phyloP scores from a whole-genome alignment of 768 basidiomycete genomes.

The Obba rivulosa region DNA sequence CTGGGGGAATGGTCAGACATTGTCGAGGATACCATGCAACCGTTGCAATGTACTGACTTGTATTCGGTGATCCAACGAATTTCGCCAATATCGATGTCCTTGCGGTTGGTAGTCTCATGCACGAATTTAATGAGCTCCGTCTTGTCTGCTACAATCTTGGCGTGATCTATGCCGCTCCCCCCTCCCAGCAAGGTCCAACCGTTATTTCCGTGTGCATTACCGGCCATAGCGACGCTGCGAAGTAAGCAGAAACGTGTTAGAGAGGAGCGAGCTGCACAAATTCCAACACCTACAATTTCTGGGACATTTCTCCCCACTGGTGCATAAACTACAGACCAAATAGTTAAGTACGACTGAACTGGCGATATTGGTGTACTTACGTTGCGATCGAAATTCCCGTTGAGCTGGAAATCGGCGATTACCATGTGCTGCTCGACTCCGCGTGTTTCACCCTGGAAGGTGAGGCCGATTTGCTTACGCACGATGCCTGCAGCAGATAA shows the following conservation, averaged over 20 bases:
- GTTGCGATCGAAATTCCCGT: not conserved
- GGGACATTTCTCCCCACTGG: no score
- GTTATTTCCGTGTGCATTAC: no score
- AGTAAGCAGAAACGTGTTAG: no score
- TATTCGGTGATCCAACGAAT: not conserved
- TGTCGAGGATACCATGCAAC: not conserved
- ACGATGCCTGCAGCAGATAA: not conserved
- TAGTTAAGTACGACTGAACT: no score
- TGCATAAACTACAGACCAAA: no score
- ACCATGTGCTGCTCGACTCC: not conserved
- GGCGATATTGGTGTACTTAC: not conserved
- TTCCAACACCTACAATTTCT: no score
- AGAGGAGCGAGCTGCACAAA: no score
- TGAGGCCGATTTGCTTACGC: constrained; percentile 1
- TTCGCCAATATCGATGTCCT: constrained; percentile 1
- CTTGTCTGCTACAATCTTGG: not conserved
- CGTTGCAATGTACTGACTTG: not conserved
- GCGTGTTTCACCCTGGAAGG: constrained; percentile 1
- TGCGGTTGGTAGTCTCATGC: not conserved
- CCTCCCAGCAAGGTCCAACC: not conserved
- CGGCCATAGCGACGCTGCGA: no score
- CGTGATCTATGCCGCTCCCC: not conserved
- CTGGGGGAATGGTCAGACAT: constrained; percentile 19
- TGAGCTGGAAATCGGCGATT: constrained; percentile 1
- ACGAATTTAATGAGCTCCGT: not conserved